These are phyloP conservation scores for Boletales sp. DNA, from an alignment of 768 basidiomycete species.

Conservation along the genomic window DNA sequence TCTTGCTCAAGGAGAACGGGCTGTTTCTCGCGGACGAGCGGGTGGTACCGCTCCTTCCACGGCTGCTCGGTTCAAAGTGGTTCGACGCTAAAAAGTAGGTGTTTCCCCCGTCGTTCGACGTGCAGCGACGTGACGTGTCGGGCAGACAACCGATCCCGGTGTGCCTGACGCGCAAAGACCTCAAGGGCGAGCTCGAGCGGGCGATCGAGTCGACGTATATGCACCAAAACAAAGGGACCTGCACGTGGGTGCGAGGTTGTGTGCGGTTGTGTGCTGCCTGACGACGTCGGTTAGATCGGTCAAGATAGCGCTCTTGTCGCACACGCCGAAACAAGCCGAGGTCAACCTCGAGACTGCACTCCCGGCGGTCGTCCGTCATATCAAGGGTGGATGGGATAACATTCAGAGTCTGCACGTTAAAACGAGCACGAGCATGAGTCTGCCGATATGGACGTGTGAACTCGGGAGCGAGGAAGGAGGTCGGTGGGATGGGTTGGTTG, in stretches of 20 bases:
- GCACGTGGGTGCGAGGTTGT: constrained; percentile 58
- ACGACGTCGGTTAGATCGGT: constrained; percentile 54
- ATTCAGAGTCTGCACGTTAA: constrained; percentile 88
- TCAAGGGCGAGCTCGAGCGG: constrained; percentile 89
- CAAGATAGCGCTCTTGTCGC: constrained; percentile 74
- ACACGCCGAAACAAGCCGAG: constrained; percentile 68
- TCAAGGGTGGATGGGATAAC: constrained; percentile 87
- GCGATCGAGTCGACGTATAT: constrained; percentile 94
- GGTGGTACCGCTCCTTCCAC: constrained; percentile 82
- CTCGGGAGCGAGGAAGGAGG: constrained; percentile 48
- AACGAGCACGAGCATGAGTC: constrained; percentile 72
- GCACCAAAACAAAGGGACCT: constrained; percentile 92
- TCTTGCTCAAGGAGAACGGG: constrained; percentile 84
- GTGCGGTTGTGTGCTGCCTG: not conserved
- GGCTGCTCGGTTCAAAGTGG: constrained; percentile 84
- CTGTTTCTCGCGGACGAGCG: constrained; percentile 93
- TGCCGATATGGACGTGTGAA: constrained; percentile 89
- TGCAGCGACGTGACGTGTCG: not conserved
- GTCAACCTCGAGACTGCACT: constrained; percentile 77
- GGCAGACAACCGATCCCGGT: constrained; percentile 93
- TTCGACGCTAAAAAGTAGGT: constrained; percentile 94
- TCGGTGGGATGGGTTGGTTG: constrained; percentile 29
- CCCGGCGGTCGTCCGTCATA: constrained; percentile 64
- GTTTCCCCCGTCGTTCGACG: not conserved
- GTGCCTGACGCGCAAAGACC: constrained; percentile 79